Evolutionary conservation across 2,329 filamentous ascomycete genomes (phyloP), one percentile per base, ranked within the genome.

Genomic region (Diaporthe sp.): DNA sequence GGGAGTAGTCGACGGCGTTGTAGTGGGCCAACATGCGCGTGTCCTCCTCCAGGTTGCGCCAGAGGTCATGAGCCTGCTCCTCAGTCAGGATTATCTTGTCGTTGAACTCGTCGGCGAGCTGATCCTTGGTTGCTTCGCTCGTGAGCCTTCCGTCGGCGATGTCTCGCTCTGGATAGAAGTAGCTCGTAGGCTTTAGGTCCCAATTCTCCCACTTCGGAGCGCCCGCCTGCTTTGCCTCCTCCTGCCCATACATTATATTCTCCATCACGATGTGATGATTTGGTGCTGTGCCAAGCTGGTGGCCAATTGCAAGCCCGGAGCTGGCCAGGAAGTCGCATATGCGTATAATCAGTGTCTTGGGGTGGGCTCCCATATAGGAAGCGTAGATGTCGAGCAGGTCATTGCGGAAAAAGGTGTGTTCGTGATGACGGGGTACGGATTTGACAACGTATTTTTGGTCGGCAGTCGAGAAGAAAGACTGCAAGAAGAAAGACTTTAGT

Each of bases 191-290:
- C 80, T 95, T 95, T 67, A 95, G 88, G 76, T 95, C 94, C 83
- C 92, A 95, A 1, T 90, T 91, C 80, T 95, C 91, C 93, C 93
- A 95, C 25, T 86, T 83, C 2, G 77, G 77, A 39, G 80, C 78
- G 1, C 79, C 78, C 1, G 77, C 67, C 67, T 61, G 86, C 81
- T 73, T 84, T 80, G 61, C 83, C 81, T 85, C 83, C 19, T 86
- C 85, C 77, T 91, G 88, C 2, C 93, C 93, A 77, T 89, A 90
- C 34, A 94, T 85, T 3, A 94, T 86, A 80, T 95, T 95, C 81
- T 95, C 93, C 94, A 95, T 95, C 79, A 95, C 87, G 76, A 95
- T 93, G 80, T 95, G 93, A 78, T 94, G 93, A 1, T 90, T 91
- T 0, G 94, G 93, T 0, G 92, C 90, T 1, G 88, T 83, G 6